Conservation (phyloP, 371 early-diverging fungal species). For the Racocetra persica region DNA sequence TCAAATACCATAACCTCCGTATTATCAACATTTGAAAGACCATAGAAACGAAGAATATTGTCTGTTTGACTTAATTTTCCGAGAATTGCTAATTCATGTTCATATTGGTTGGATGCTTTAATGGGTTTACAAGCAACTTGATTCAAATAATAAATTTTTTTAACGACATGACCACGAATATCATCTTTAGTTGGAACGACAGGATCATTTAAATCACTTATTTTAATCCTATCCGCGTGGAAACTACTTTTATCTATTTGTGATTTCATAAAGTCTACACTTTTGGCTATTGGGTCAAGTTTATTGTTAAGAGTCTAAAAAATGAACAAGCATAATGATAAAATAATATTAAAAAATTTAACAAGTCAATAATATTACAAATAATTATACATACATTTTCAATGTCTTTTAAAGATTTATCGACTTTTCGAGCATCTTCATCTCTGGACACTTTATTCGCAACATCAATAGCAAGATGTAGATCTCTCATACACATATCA, state of each 20-base stretch:
- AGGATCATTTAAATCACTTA: background rate
- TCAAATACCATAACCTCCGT: slow-evolving; percentile 5
- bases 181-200: background rate
- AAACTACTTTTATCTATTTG: background rate
- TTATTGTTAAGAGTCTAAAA: background rate
- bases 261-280: background rate
- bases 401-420: background rate
- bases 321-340: too few species aligned
- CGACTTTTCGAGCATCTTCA: background rate
- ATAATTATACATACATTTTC: background rate
- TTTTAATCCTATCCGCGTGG: background rate
- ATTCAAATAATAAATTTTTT: background rate
- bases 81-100: background rate
- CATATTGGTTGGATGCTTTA: background rate
- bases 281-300: too few species aligned
- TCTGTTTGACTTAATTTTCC: background rate
- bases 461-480: slow-evolving; percentile 20
- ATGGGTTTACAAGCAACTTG: slow-evolving; percentile 13
- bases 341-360: too few species aligned
- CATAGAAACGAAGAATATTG: background rate
- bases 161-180: background rate
- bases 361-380: too few species aligned
- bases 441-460: too few species aligned
- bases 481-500: slow-evolving; percentile 9
- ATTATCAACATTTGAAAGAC: background rate